Base-by-base conservation (phyloP, 139 green algal species). In the Chlamydomonas eustigma region DNA sequence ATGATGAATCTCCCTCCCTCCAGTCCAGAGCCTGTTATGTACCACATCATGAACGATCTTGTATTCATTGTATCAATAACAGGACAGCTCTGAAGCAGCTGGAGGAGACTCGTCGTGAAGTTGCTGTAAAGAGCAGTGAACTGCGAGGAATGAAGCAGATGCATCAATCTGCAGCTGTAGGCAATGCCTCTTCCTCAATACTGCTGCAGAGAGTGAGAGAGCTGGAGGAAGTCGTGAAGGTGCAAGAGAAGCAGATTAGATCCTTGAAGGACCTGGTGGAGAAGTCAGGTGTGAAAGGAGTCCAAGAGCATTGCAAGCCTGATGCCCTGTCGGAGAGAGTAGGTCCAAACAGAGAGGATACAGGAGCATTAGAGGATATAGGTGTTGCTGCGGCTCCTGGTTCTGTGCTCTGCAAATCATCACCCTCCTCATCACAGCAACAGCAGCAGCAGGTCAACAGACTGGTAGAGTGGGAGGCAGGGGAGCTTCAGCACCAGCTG, bases 371-470 rank as follows among this genome's bases (percentile, higher is more conserved):
- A 18, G 12, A 28, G 44, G 44, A 18, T 12, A 18, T 58, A 12
- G 18, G 44, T 18, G 12, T 28, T 12, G 44, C 44, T 12, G 44
- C 12, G 44, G 12, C 18, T 18, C 18, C 44, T 58, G 44, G 44
- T 58, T 58, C 44, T 58, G 44, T 58, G 44, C 44, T 58, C 12
- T n/a, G n/a, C n/a, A n/a, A n/a, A n/a, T n/a, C n/a, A n/a, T n/a
- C n/a, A 12, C 44, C 12, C 44, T 58, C 12, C 44, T 58, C 44
- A 58, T 22, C 12, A 28, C 44, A 28, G 44, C 44, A 58, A 12
- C 12, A 22, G 22, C 44, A 58, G 44, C 44, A 22, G 44, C 44
- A 28, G 44, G n/a, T 37, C n/a, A 28, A 25, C 4, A 22, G 52
- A 28, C 52, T 68, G 52, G 4, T 25, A 4, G 52, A 22, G 22